Evolutionary conservation across 2,329 filamentous ascomycete species (phyloP).

Genomic region (Magnaporthiopsis poae): DNA sequence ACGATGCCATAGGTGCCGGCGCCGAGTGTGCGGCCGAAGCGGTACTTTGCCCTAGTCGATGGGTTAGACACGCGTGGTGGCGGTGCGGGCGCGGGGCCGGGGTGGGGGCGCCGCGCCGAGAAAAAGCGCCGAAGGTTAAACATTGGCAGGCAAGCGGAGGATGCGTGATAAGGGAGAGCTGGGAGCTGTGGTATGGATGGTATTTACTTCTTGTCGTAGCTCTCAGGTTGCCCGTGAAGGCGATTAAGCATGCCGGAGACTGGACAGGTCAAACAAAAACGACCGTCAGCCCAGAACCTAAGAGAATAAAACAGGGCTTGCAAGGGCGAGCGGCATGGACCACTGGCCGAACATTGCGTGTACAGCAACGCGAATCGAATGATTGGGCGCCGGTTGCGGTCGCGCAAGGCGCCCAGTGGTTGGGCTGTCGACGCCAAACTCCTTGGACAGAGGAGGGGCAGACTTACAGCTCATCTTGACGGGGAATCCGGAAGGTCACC

Average conservation of each 20-base stretch:
- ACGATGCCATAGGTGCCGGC: constrained; percentile 98
- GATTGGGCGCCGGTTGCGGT: not conserved
- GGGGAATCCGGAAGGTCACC: not conserved
- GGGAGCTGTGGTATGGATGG: constrained; percentile 8
- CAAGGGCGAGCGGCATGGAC: not conserved
- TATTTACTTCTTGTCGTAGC: constrained; percentile 91
- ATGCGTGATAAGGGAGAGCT: constrained; percentile 10
- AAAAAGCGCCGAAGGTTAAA: not conserved
- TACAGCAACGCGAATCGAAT: not conserved
- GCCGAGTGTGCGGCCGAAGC: constrained; percentile 84
- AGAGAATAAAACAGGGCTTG: not conserved
- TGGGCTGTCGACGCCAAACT: not conserved
- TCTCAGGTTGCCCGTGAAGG: constrained; percentile 91
- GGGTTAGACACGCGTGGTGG: constrained; percentile 12
- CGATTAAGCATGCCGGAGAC: constrained; percentile 88
- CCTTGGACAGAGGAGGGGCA: not conserved
- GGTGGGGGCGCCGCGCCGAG: no score
- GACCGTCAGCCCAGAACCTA: not conserved
- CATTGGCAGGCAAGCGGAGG: not conserved
- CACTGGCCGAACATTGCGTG: not conserved
- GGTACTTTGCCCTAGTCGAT: constrained; percentile 65
- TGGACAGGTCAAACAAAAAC: constrained; percentile 24
- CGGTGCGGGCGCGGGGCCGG: not conserved
- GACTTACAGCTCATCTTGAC: constrained; percentile 14
- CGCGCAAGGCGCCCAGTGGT: not conserved